These are phyloP conservation scores for Claviceps capensis DNA, from an alignment of 2,329 filamentous ascomycete species.

Conservation along the genomic window DNA sequence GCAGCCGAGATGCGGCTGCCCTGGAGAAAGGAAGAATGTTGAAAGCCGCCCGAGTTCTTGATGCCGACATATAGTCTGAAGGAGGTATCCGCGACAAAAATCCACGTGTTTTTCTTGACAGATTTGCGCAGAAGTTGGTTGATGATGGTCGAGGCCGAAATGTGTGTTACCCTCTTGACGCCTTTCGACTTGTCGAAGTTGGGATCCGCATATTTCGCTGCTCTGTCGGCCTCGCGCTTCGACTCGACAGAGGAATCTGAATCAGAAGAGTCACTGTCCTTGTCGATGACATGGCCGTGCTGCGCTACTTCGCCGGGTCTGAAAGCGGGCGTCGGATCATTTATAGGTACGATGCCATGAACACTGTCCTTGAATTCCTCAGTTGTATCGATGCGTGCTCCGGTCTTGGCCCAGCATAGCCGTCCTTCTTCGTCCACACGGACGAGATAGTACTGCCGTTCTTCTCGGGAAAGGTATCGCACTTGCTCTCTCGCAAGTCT, in stretches of 20 bases:
- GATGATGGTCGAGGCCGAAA: constrained; percentile 59
- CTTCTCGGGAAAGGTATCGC: constrained; percentile 70
- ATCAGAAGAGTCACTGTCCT: constrained; percentile 10
- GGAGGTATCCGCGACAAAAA: constrained; percentile 77
- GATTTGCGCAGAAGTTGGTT: constrained; percentile 68
- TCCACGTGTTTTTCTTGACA: constrained; percentile 82
- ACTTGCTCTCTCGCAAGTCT: constrained; percentile 66
- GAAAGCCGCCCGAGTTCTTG: constrained; percentile 77
- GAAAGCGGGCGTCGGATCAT: constrained; percentile 46
- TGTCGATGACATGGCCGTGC: constrained; percentile 6
- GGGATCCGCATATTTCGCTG: constrained; percentile 51
- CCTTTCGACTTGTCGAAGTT: constrained; percentile 48
- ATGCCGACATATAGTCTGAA: constrained; percentile 83
- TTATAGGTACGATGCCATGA: constrained; percentile 52
- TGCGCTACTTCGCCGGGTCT: constrained; percentile 12
- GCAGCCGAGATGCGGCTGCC: constrained; percentile 71
- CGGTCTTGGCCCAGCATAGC: constrained; percentile 80
- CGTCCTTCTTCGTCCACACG: constrained; percentile 59
- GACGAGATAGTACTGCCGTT: constrained; percentile 69
- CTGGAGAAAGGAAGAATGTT: constrained; percentile 81
- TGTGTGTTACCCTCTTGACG: constrained; percentile 39
- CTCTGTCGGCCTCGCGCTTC: constrained; percentile 44
- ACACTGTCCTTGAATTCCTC: constrained; percentile 66
- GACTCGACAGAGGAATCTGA: constrained; percentile 27
- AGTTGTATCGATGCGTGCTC: constrained; percentile 61